Base-by-base conservation (phyloP, 768 basidiomycete genomes). In the Podaxis sp. region DNA sequence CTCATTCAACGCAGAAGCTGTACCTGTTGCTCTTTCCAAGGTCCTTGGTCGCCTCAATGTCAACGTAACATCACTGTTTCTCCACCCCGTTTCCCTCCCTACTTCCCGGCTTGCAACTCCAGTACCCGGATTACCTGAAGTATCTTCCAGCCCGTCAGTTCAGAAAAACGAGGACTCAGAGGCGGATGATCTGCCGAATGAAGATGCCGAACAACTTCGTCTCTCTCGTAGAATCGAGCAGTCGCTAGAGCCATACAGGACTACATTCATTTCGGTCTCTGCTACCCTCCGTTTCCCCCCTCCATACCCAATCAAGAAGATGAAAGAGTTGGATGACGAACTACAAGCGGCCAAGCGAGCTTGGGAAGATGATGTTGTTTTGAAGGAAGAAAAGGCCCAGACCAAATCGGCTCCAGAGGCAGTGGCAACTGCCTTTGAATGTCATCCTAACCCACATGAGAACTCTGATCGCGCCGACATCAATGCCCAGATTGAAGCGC, bases 211-310 rank as follows among this genome's bases (percentile, higher is more conserved):
- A 62, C 87, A 84, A 61, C 70, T 84, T 25, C 80, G 82, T 51
- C 82, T 94, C 7, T 88, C 94, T 5, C 80, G 83, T 58, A 85
- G 92, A 19, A 94, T 97, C 36, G 86, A 92, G 55, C 80, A 89
- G 58, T 87, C 91, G 0, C 79, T 96, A n/a, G 85, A 90, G 43
- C 90, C 92, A 1, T 99, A 97, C 72, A 78, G 81, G 66, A 86
- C 79, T 64, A 95, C 92, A 1, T 94, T 94, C 69, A 91, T 98
- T 33, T 98, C 97, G 1, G 92, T 94, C 47, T 98, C 96, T 2
- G 91, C 96, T 0, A 94, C 95, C 0, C 78, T 98, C 52, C 86
- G 93, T 4, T 97, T 97, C 72, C 92, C 89, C 13, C 94, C 96
- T 24, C 97, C 97, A 3, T 89, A 93, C 70, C 90, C 95, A 6